Evolutionary conservation across 2,329 filamentous ascomycete genomes (phyloP).

Genomic region (Penicillium sclerotiorum): DNA sequence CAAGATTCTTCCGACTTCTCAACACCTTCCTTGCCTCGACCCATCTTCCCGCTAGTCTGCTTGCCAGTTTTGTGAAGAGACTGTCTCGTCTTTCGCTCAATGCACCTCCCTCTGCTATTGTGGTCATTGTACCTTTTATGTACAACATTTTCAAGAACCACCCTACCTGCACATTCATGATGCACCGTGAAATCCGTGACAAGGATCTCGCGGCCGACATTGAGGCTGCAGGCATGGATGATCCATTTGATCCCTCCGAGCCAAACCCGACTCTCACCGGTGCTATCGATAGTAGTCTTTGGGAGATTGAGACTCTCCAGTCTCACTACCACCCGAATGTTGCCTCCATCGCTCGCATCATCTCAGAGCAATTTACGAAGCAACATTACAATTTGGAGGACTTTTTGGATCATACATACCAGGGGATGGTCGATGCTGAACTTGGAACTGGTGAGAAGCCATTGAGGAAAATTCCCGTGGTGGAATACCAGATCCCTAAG

Average conservation of each 20-base stretch:
- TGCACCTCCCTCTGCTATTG: constrained; percentile 85
- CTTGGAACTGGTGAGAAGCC: constrained; percentile 66
- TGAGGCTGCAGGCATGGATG: constrained; percentile 65
- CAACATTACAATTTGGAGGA: constrained; percentile 93
- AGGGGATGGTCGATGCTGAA: constrained; percentile 75
- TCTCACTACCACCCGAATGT: constrained; percentile 97
- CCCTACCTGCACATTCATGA: constrained; percentile 91
- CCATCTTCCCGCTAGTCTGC: constrained; percentile 85
- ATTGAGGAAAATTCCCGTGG: constrained; percentile 80
- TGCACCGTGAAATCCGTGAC: constrained; percentile 73
- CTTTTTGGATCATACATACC: constrained; percentile 92
- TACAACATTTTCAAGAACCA: constrained; percentile 94
- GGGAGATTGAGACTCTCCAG: constrained; percentile 91
- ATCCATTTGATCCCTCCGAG: constrained; percentile 78
- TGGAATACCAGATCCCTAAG: constrained; percentile 94
- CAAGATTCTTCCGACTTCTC: constrained; percentile 87
- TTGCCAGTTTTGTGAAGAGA: constrained; percentile 97
- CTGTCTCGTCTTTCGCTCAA: constrained; percentile 81
- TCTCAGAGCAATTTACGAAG: constrained; percentile 97
- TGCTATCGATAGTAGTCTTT: constrained; percentile 89
- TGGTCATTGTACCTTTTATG: constrained; percentile 86
- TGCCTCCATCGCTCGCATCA: constrained; percentile 87
- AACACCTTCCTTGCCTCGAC: constrained; percentile 89
- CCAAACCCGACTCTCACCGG: constrained; percentile 79
- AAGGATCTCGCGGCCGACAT: constrained; percentile 61